Evolutionary conservation across 192 early-diverging fungal genomes (phyloP).

Genomic region (Backusella tarrabulga): DNA sequence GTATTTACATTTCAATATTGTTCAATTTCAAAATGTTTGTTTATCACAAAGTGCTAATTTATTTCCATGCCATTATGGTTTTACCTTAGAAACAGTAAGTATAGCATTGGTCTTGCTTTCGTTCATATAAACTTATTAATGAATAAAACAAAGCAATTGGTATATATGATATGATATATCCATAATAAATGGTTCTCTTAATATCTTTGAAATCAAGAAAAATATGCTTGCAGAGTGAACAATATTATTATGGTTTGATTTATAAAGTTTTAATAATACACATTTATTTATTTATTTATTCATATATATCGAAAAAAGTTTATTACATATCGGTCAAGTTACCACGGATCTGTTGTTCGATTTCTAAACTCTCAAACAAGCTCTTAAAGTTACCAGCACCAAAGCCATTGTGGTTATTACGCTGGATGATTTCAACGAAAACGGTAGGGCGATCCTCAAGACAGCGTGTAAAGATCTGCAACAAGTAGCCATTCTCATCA

Average conservation of each 20-base stretch:
- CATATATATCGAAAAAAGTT: not conserved
- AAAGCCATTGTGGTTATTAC: conserved; percentile 89
- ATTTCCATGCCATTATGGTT: no score
- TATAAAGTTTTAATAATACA: not conserved
- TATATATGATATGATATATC: no score
- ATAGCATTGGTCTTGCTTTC: no score
- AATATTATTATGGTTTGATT: no score
- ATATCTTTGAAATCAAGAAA: no score
- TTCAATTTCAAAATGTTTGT: no score
- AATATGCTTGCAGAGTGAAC: no score
- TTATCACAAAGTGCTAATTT: no score
- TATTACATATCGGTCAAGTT: conserved; percentile 54
- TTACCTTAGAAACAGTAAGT: no score
- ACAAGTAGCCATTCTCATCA: conserved; percentile 94
- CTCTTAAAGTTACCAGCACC: conserved; percentile 98
- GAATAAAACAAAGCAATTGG: no score
- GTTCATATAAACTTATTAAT: no score
- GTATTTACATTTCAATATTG: not conserved
- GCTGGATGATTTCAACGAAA: conserved; percentile 97
- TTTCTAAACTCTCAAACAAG: conserved; percentile 94
- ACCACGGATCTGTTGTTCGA: conserved; percentile 90
- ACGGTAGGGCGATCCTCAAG: conserved; percentile 95
- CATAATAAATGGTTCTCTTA: no score
- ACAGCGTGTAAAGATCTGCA: conserved; percentile 94
- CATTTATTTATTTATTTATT: not conserved